Evolutionary conservation across 2,329 filamentous ascomycete species (phyloP).

Genomic region (Colletotrichum agaves): DNA sequence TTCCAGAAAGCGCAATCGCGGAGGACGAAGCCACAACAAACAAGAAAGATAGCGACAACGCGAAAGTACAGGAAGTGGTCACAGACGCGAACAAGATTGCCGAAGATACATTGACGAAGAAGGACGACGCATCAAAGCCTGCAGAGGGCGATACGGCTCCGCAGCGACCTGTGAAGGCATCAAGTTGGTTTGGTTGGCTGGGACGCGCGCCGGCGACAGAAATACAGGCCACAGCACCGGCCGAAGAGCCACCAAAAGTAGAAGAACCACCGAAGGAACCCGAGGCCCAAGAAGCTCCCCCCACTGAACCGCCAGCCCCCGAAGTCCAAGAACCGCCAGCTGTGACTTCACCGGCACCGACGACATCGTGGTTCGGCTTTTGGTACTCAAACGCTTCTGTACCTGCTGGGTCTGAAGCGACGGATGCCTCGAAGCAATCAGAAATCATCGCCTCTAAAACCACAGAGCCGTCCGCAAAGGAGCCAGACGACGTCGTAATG

Average conservation of each 20-base stretch:
- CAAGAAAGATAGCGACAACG: neutral
- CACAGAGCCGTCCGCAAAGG: constrained; percentile 40
- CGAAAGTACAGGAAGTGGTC: neutral
- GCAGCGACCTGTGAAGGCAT: constrained; percentile 44
- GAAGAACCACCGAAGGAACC: constrained; percentile 34
- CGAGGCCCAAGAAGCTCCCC: constrained; percentile 14
- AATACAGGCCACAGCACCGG: constrained; percentile 17
- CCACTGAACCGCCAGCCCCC: constrained; percentile 7
- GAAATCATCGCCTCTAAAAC: constrained; percentile 16
- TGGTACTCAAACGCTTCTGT: constrained; percentile 46
- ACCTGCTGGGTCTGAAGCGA: constrained; percentile 18
- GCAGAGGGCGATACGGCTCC: constrained; percentile 8
- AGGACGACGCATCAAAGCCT: constrained; percentile 45
- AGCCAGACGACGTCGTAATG: constrained; percentile 55
- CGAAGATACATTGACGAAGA: constrained; percentile 32
- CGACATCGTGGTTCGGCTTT: constrained; percentile 54
- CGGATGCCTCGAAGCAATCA: constrained; percentile 21
- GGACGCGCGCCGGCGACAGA: constrained; percentile 43
- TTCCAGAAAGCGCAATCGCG: constrained; percentile 41
- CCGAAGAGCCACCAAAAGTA: constrained; percentile 32
- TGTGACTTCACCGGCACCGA: constrained; percentile 38
- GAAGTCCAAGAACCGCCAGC: constrained; percentile 37
- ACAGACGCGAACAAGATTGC: neutral
- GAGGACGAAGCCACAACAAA: neutral
- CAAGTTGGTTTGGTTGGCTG: constrained; percentile 68